Base-by-base conservation (phyloP, 805 yeast species). In the Monosporozyma servazzii region DNA sequence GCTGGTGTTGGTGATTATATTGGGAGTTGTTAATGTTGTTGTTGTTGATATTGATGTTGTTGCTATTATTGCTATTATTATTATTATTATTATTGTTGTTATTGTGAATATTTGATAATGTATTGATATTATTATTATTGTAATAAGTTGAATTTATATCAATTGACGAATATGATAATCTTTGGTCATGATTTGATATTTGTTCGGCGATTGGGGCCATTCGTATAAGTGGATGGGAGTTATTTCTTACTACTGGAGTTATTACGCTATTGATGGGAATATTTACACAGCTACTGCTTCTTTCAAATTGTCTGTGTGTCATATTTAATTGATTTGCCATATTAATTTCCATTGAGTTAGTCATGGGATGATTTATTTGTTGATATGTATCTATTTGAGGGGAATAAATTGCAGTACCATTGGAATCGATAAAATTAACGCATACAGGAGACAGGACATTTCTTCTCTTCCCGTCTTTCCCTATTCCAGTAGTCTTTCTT, bases 401-500 rank as follows among this genome's bases (percentile, higher is more conserved):
- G 5, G 48, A 21, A 18, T 29, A 21, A 9, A 45, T 25, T 20
- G 49, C 15, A 30, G 27, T 40, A 30, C 21, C 27, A 48, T 41
- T 48, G 4, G 37, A 25, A 33, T 42, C 51, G 13, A 48, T 43
- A 25, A 61, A 65, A 50, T 57, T 64, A 3, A 63, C 61, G 18
- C 64, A 59, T 2, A 65, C 62, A 2, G 67, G 62, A 2, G 66
- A 60, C 25, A 64, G 53, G 3, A 63, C 55, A 48, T 65, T 64
- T 54, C 60, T 65, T 51, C 69, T 57, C 48, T 58, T 62, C 8
- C 65, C 66, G 50, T 65, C 65, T 48, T 59, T 65, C 1, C 67
- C 68, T 7, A 62, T 53, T 18, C 64, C 65, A 25, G 65, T 61
- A 23, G 60, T 56, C 48, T 65, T 66, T 48, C 69, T 58, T 52